These are phyloP conservation scores for Diaporthe caulivora DNA, from an alignment of 2,329 filamentous ascomycete species.

Conservation along the genomic window DNA sequence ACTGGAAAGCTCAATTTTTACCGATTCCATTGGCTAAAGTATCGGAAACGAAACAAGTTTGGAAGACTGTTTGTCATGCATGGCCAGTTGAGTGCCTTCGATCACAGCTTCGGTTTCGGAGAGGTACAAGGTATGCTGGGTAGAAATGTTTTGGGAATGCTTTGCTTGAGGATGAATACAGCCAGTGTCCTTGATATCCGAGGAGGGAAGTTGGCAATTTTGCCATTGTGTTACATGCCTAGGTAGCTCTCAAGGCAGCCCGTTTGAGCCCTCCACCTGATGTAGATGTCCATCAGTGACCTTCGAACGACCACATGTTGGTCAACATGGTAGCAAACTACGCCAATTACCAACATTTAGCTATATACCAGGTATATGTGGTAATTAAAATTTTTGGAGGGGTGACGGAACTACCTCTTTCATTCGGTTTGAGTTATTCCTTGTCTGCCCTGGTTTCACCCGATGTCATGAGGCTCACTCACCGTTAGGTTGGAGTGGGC, in stretches of 20 bases:
- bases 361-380: not conserved
- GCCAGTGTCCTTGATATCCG: not conserved
- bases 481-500: not conserved
- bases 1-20: not conserved
- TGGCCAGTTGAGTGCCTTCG: not conserved
- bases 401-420: not conserved
- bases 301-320: no score
- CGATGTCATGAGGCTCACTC: slow-evolving; percentile 1
- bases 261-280: not conserved
- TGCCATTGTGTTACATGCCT: not conserved
- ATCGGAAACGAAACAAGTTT: not conserved
- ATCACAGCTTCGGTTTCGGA: not conserved
- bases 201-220: not conserved
- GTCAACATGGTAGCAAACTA: not conserved
- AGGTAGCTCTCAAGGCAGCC: not conserved
- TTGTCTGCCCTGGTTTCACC: slow-evolving; percentile 6
- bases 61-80: not conserved
- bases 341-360: not conserved
- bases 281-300: not conserved
- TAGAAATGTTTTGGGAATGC: not conserved
- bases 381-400: not conserved
- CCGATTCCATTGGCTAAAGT: not conserved
- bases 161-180: not conserved
- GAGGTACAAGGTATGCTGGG: not conserved
- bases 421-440: not conserved